A percentile compares a stretch with the other conserved stretches of the same genome.
These are phyloP conservation scores for Candida koratica DNA, from an alignment of 805 yeast species.

Conservation along the genomic window DNA sequence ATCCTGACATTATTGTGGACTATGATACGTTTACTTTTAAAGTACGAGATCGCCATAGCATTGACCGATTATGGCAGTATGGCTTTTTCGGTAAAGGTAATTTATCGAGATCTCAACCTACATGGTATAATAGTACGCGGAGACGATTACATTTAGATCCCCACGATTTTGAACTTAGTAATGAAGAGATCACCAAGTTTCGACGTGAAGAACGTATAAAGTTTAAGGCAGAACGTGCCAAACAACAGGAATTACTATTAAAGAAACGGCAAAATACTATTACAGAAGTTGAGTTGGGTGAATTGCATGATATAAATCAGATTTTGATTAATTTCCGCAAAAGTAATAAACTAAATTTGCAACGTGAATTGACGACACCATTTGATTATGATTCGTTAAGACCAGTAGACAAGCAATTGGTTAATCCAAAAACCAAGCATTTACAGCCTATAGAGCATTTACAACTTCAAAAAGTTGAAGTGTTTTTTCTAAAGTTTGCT, in stretches of 20 bases:
- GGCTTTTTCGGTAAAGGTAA: conserved; percentile 96
- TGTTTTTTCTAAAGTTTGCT: conserved; percentile 61
- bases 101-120: conserved; percentile 85
- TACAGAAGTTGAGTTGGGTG: conserved; percentile 19
- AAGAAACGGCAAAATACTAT: conserved; percentile 31
- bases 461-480: conserved; percentile 75
- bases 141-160: conserved; percentile 45
- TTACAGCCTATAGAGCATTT: conserved; percentile 40
- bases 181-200: conserved; percentile 71
- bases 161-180: conserved; percentile 9
- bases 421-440: conserved; percentile 11
- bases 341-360: conserved; percentile 10
- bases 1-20: conserved; percentile 21
- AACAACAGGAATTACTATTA: conserved; percentile 47
- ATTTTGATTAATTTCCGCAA: conserved; percentile 19
- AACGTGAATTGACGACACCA: conserved; percentile 9
- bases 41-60: conserved; percentile 42
- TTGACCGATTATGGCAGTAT: conserved; percentile 64
- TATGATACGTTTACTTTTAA: conserved; percentile 33
- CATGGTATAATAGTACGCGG: conserved; percentile 71
- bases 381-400: conserved; percentile 16
- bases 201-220: conserved; percentile 68
- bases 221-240: conserved; percentile 66
- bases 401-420: conserved; percentile 13
- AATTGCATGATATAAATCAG: conserved; percentile 17